A percentile compares a stretch with the other conserved stretches of the same genome.
phyloP scores from a whole-genome alignment of 2,329 filamentous ascomycete species.

The Talaromyces sp. region DNA sequence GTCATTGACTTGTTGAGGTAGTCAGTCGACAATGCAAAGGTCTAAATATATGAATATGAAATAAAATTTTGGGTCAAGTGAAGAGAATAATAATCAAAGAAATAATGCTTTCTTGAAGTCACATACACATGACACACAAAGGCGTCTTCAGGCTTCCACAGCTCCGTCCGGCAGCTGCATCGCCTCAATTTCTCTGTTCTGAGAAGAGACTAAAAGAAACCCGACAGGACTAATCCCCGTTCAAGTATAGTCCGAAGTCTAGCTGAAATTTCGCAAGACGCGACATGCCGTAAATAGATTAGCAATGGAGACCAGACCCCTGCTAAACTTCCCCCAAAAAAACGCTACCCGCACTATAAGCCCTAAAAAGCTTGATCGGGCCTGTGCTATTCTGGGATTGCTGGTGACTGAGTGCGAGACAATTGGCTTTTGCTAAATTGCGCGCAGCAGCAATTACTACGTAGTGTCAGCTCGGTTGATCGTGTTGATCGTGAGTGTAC shows the following conservation, averaged over 20 bases:
- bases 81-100: background rate
- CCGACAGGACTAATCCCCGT: background rate
- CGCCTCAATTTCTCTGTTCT: background rate
- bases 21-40: background rate
- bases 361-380: slow-evolving; percentile 1
- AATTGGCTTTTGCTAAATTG: background rate
- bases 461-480: background rate
- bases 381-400: background rate
- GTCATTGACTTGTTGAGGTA: background rate
- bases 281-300: background rate
- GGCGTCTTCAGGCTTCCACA: background rate
- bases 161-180: background rate
- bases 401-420: background rate
- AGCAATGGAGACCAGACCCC: background rate
- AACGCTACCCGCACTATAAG: background rate
- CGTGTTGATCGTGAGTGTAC: too few relatives aligned
- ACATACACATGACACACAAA: background rate
- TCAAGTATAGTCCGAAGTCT: background rate
- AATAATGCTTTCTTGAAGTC: background rate
- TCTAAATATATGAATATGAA: too few relatives aligned
- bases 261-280: background rate
- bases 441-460: background rate
- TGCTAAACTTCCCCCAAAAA: background rate
- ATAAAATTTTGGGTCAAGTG: too few relatives aligned
- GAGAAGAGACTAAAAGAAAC: background rate